Evolutionary conservation across 2,329 filamentous ascomycete genomes (phyloP).

Genomic region (Aureobasidium sp.): DNA sequence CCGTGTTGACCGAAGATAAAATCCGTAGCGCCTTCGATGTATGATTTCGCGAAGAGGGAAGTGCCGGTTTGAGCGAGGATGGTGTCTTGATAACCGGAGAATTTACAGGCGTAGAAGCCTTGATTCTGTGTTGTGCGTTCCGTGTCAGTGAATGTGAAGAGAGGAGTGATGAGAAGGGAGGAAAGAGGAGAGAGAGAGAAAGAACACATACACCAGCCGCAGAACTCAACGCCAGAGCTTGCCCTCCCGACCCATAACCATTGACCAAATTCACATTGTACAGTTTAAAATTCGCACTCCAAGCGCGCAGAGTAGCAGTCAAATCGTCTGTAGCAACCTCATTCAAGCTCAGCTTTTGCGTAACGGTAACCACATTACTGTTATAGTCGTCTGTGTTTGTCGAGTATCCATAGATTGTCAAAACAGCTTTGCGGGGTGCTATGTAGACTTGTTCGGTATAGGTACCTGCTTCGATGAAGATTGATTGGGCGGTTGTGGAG

Average conservation of each 20-base stretch:
- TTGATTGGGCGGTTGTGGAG: constrained; percentile 44
- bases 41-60: constrained; percentile 48
- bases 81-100: constrained; percentile 52
- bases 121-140: constrained; percentile 33
- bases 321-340: constrained; percentile 45
- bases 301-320: constrained; percentile 44
- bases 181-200: not conserved
- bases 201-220: constrained; percentile 30
- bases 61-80: constrained; percentile 42
- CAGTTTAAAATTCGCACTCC: constrained; percentile 45
- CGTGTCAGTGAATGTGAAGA: too few relatives aligned
- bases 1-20: constrained; percentile 52
- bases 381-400: constrained; percentile 43
- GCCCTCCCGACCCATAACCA: constrained; percentile 39
- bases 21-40: constrained; percentile 52
- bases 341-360: constrained; percentile 39
- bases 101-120: constrained; percentile 49
- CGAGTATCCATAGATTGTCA: constrained; percentile 54
- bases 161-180: not conserved
- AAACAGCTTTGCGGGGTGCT: constrained; percentile 36
- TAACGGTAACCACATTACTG: constrained; percentile 51
- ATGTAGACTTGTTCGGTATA: constrained; percentile 56
- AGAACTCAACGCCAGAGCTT: constrained; percentile 48
- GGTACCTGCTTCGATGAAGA: constrained; percentile 55
- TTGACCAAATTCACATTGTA: constrained; percentile 57